A percentile compares a stretch with the other conserved stretches of the same genome.
Evolutionary conservation across 352 stramenopile species (phyloP).

Genomic region (Globisporangium yorkense): DNA sequence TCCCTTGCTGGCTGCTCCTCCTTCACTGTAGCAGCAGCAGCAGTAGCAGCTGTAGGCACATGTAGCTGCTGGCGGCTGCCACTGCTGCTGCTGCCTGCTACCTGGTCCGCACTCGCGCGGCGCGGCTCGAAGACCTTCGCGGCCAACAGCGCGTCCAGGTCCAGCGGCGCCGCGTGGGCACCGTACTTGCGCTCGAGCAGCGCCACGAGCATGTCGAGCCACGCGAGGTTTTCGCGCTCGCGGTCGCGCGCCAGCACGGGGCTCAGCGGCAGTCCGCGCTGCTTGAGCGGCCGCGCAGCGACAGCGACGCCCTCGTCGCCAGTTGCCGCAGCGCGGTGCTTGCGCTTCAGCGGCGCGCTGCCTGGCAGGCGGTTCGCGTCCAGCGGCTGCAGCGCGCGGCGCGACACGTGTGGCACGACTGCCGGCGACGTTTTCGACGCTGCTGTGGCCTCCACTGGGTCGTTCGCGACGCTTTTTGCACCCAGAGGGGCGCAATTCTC

Average conservation of each 20-base stretch:
- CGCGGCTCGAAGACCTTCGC: constrained; percentile 29
- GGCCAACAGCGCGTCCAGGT: constrained; percentile 33
- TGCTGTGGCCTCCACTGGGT: neutral
- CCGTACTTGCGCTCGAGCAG: constrained; percentile 65
- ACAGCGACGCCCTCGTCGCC: neutral
- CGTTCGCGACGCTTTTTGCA: constrained; percentile 13
- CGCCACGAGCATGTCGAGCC: constrained; percentile 80
- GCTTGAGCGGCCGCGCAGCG: neutral
- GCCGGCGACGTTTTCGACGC: neutral
- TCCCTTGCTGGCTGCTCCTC: neutral
- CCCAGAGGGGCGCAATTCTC: constrained; percentile 26
- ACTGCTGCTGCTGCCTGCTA: neutral
- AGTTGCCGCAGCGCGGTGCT: neutral
- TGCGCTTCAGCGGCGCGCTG: constrained; percentile 11
- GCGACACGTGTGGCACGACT: neutral
- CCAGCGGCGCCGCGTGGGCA: constrained; percentile 26
- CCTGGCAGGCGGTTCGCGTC: constrained; percentile 8
- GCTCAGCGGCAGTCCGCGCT: neutral
- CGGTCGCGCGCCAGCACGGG: constrained; percentile 8
- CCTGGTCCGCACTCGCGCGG: neutral
- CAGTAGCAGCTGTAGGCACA: no score
- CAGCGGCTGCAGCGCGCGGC: constrained; percentile 8
- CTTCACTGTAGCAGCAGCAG: neutral
- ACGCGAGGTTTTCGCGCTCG: constrained; percentile 64
- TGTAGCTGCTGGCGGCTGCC: constrained; percentile 1